Percentiles rank a stretch among this genome's conserved stretches.
These are phyloP conservation scores for Hyaloperonospora arabidopsidis DNA, from an alignment of 352 stramenopile species.

Conservation along the genomic window DNA sequence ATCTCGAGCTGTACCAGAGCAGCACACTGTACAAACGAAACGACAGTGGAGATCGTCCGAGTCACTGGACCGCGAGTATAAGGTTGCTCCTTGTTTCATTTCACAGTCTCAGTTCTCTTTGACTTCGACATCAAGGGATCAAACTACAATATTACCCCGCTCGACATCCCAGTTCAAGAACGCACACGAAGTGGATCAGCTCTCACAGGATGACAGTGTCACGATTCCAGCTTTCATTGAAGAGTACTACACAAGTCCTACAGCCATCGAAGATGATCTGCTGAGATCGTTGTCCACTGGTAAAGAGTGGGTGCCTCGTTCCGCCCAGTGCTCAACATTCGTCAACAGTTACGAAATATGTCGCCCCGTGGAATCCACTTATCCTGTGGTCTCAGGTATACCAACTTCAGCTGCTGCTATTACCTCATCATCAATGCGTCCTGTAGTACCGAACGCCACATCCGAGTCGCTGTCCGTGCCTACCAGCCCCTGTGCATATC, in stretches of 20 bases:
- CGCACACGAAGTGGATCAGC: slow-evolving; percentile 38
- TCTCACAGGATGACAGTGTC: slow-evolving; percentile 53
- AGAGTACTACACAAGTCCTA: slow-evolving; percentile 46
- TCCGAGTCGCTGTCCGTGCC: slow-evolving; percentile 18
- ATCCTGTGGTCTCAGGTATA: not conserved
- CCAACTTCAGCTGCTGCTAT: slow-evolving; percentile 2
- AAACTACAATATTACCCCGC: slow-evolving; percentile 4
- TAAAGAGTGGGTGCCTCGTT: slow-evolving; percentile 19
- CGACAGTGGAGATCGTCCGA: not conserved
- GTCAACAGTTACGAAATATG: slow-evolving; percentile 24
- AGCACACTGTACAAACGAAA: slow-evolving; percentile 3
- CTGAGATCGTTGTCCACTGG: slow-evolving; percentile 25
- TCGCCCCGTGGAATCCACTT: slow-evolving; percentile 8
- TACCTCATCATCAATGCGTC: slow-evolving; percentile 7
- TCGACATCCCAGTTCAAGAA: slow-evolving; percentile 16
- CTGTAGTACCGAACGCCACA: not conserved
- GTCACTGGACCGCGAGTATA: slow-evolving; percentile 6
- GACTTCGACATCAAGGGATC: not conserved
- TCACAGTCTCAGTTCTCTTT: slow-evolving; percentile 9
- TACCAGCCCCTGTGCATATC: slow-evolving; percentile 5
- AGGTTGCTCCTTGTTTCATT: not conserved
- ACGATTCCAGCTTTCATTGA: slow-evolving; percentile 34
- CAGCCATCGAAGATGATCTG: slow-evolving; percentile 43
- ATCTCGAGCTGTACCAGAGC: not conserved
- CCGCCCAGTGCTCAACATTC: slow-evolving; percentile 7